Evolutionary conservation across 768 basidiomycete species (phyloP), one percentile per base, ranked within the genome.

Genomic region (Leccinum imitatum): DNA sequence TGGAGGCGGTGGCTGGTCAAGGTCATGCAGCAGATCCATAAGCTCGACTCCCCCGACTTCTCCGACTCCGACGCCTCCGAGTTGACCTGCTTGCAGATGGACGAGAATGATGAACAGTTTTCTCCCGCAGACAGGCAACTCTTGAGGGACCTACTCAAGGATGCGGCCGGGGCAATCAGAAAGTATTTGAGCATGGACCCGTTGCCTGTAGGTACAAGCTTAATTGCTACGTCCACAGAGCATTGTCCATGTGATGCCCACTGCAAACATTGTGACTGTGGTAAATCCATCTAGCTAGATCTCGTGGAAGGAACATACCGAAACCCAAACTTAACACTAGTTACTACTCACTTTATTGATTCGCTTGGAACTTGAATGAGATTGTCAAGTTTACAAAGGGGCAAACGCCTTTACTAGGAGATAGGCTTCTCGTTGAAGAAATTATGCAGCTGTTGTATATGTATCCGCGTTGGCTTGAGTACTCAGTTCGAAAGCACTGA

Each of bases 1-100:
- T 73, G 71, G 68, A 33, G 5, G 30, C 50, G 35, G 25, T 74
- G 71, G 70, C 57, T 9, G 21, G 31, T 48, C 0, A 74, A 66
- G 59, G 68, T 73, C 7, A 35, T 66, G 25, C 2, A 53, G 0
- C 66, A 71, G 17, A 56, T 72, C 33, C n/a, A 59, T n/a, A 2
- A 56, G 10, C 3, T 56, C 2, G 39, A 59, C 25, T 27, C 25
- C 25, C 6, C 25, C 25, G 25, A 6, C 25, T 27, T 3, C 7
- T 0, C 10, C 3, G 17, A 53, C 2, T 9, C 21, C 25, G 25
- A 25, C 25, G 25, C 25, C 25, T 27, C 25, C 25, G 25, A 27
- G 10, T 54, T 62, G 6, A 13, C 47, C 21, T 46, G 31, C 39
- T 50, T 63, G 55, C 3, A 14, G 25, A 53, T 37, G 35, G 58